These are phyloP conservation scores for Colletotrichum sp. DNA, from an alignment of 2,329 filamentous ascomycete species.

Conservation along the genomic window DNA sequence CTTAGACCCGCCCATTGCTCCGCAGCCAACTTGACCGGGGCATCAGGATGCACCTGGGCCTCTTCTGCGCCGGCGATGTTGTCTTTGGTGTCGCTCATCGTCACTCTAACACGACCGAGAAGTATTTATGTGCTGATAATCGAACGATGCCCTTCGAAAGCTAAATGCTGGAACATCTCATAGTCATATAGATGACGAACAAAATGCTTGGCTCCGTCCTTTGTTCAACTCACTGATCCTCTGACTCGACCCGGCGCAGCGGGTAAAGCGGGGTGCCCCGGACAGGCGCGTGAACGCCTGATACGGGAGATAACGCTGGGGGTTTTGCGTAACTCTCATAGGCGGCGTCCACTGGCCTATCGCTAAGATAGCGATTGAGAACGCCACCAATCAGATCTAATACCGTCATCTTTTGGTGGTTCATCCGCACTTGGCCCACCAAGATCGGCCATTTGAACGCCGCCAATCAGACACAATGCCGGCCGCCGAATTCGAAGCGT, in stretches of 20 bases:
- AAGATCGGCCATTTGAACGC: conserved; percentile 6
- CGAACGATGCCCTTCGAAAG: not conserved
- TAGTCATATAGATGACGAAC: not conserved
- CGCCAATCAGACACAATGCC: not conserved
- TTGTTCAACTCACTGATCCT: not conserved
- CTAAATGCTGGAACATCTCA: not conserved
- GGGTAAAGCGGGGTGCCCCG: not conserved
- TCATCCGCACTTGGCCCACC: not conserved
- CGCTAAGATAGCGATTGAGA: not conserved
- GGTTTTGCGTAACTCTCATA: conserved; percentile 14
- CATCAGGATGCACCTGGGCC: not conserved
- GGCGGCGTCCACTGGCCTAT: conserved; percentile 22
- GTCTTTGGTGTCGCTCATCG: conserved; percentile 16
- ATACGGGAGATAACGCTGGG: conserved; percentile 24
- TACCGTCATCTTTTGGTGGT: not conserved
- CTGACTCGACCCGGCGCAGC: conserved; percentile 1
- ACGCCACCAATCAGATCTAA: conserved; percentile 7
- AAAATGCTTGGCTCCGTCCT: not conserved
- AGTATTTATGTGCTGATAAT: not conserved
- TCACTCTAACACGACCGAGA: not conserved
- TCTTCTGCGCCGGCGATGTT: not conserved
- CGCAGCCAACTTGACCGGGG: not conserved
- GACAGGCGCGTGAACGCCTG: not conserved
- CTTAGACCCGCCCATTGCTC: conserved; percentile 21
- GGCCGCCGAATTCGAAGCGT: not conserved